Conservation (phyloP, 345 rosid genomes). For the Erodium maritimum region DNA sequence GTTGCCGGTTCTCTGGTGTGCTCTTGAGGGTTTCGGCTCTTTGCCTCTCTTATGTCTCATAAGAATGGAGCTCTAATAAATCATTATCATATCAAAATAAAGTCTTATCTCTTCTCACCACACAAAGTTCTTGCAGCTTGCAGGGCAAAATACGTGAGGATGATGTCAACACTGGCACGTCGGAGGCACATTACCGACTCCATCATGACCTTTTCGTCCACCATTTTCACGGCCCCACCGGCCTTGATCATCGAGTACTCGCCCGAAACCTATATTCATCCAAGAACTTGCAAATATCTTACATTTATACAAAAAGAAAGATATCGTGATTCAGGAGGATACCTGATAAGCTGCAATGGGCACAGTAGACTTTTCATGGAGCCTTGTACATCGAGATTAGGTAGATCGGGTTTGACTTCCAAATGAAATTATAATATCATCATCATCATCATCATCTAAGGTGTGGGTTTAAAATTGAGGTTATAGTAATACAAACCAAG, state of each 20-base stretch:
- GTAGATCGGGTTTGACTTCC: neutral
- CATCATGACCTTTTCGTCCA: slow-evolving; percentile 29
- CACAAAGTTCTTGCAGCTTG: slow-evolving; percentile 26
- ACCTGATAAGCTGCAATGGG: neutral
- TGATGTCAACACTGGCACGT: slow-evolving; percentile 24
- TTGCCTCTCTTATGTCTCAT: too few species aligned
- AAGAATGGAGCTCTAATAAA: too few species aligned
- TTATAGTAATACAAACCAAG: neutral
- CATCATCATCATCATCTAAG: neutral
- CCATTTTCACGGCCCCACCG: slow-evolving; percentile 23
- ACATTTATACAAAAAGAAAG: neutral
- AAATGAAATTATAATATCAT: neutral
- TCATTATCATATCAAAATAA: too few species aligned
- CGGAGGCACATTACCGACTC: slow-evolving; percentile 23
- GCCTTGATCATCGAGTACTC: slow-evolving; percentile 32
- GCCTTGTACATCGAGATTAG: neutral
- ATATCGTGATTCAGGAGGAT: neutral
- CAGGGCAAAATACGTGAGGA: slow-evolving; percentile 26
- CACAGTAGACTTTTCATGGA: neutral
- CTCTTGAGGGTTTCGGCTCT: too few species aligned
- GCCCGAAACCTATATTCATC: slow-evolving; percentile 15
- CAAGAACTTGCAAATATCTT: neutral
- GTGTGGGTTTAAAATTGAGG: neutral
- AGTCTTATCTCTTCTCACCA: slow-evolving; percentile 6
- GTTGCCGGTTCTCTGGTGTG: too few species aligned